Evolutionary conservation across 2,329 filamentous ascomycete genomes (phyloP).

Genomic region (Tolypocladium amazonense): DNA sequence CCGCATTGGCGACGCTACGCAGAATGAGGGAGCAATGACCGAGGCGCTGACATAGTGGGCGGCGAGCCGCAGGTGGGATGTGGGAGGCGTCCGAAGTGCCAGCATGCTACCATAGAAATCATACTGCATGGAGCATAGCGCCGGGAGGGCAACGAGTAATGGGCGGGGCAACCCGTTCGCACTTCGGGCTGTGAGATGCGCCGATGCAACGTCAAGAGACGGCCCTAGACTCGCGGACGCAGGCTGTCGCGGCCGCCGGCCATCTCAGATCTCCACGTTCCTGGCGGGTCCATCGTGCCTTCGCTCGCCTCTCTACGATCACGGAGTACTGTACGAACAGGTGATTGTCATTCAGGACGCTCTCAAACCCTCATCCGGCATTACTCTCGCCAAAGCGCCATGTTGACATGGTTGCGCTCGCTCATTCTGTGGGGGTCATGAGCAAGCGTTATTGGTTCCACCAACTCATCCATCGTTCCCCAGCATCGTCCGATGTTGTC

Average conservation of each 20-base stretch:
- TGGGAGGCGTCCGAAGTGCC: background rate
- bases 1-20: background rate
- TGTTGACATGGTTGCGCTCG: background rate
- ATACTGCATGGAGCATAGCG: background rate
- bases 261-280: slow-evolving; percentile 1
- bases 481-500: background rate
- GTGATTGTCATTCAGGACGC: background rate
- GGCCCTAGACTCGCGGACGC: background rate
- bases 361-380: background rate
- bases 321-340: background rate
- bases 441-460: background rate
- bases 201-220: background rate
- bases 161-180: background rate
- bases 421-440: background rate
- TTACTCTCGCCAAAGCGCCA: background rate
- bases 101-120: background rate
- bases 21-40: background rate
- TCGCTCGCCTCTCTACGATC: background rate
- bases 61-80: background rate
- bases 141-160: background rate
- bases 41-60: background rate
- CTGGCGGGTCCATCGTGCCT: background rate
- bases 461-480: background rate
- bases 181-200: background rate
- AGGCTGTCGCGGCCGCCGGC: background rate